Evolutionary conservation across 108 stramenopile species (phyloP).

Genomic region (Cyclotella sp.): DNA sequence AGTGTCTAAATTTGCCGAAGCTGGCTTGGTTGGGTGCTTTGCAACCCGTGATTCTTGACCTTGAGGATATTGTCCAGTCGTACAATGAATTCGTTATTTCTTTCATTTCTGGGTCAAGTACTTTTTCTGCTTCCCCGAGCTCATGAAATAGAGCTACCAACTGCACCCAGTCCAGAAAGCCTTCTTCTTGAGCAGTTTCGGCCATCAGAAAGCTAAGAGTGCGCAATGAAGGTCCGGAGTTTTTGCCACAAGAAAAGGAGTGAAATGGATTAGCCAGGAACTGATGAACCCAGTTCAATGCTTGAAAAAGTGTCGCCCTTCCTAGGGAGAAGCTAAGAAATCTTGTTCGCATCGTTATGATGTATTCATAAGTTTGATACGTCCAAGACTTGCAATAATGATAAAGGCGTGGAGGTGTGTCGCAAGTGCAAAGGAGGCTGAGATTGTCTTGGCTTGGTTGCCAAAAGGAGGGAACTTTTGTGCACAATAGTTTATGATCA

Average conservation of each 20-base stretch:
- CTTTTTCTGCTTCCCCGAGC: slow-evolving; percentile 47
- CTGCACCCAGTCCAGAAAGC: slow-evolving; percentile 75
- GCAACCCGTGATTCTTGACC: slow-evolving; percentile 63
- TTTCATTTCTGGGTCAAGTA: slow-evolving; percentile 28
- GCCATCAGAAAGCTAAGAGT: slow-evolving; percentile 59
- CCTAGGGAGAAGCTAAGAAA: slow-evolving; percentile 51
- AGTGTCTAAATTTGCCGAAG: slow-evolving; percentile 50
- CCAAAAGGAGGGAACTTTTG: slow-evolving; percentile 63
- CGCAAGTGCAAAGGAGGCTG: slow-evolving; percentile 54
- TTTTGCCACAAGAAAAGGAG: slow-evolving; percentile 7
- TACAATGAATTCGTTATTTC: slow-evolving; percentile 47
- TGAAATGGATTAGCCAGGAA: slow-evolving; percentile 51
- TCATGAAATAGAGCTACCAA: slow-evolving; percentile 61
- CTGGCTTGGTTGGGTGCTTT: slow-evolving; percentile 34
- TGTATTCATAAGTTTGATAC: slow-evolving; percentile 56
- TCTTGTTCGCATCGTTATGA: slow-evolving; percentile 39
- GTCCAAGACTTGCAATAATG: slow-evolving; percentile 56
- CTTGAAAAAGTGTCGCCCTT: slow-evolving; percentile 49
- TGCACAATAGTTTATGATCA: slow-evolving; percentile 41
- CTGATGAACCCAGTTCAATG: slow-evolving; percentile 42
- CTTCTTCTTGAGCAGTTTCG: slow-evolving; percentile 54
- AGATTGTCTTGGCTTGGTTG: slow-evolving; percentile 46
- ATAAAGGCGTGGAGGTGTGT: slow-evolving; percentile 56
- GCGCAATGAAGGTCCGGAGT: slow-evolving; percentile 48
- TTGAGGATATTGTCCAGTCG: slow-evolving; percentile 66